Evolutionary conservation across 164 flowering plant species (phyloP).

Genomic region (Stephania cephalantha): DNA sequence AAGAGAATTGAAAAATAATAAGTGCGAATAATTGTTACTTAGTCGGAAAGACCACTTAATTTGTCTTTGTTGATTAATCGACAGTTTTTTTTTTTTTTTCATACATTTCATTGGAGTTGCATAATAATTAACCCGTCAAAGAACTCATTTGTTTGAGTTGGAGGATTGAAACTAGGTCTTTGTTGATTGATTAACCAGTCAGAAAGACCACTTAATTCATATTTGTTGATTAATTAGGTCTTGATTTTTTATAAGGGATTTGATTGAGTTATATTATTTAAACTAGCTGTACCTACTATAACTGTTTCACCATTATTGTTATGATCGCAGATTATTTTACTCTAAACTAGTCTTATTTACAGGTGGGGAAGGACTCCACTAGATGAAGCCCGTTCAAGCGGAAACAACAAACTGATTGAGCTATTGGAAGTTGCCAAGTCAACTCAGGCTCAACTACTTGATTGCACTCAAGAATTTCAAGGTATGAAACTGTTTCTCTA

Average conservation of each 20-base stretch:
- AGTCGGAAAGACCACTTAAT: neutral
- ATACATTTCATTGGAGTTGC: neutral
- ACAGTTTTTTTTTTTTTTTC: too few species aligned
- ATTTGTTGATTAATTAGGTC: too few species aligned
- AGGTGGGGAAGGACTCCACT: constrained; percentile 93
- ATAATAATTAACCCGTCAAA: neutral
- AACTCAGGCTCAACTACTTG: constrained; percentile 31
- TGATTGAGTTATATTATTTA: too few species aligned
- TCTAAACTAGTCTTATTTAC: constrained; percentile 9
- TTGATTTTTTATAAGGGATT: too few species aligned
- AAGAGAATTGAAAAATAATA: neutral
- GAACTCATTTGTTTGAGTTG: neutral
- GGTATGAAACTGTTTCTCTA: constrained; percentile 33
- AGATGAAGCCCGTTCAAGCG: constrained; percentile 55
- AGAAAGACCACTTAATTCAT: too few species aligned
- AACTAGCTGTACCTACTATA: too few species aligned
- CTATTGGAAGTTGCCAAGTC: constrained; percentile 69
- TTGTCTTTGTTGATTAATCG: neutral
- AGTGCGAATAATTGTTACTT: neutral
- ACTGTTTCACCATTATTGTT: too few species aligned
- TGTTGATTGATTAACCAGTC: too few species aligned
- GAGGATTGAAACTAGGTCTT: neutral
- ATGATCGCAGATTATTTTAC: neutral
- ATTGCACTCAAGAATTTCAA: constrained; percentile 29
- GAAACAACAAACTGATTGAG: constrained; percentile 59